Percentiles rank a stretch among this genome's conserved stretches.
phyloP scores from a whole-genome alignment of 2,329 filamentous ascomycete genomes.

The Shiraia bambusicola region DNA sequence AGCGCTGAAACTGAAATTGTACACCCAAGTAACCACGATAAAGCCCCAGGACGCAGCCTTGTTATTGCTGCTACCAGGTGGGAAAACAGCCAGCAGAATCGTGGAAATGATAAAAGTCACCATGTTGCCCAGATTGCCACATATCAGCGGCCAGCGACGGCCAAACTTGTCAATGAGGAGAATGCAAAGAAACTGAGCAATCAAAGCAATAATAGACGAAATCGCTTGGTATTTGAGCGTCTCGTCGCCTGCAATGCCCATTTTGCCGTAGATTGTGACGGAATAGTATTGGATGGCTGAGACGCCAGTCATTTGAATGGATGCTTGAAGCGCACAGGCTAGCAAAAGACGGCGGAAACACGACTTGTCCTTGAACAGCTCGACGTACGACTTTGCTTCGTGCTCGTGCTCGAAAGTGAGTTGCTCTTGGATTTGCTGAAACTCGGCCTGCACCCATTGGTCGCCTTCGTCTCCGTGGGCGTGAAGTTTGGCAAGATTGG shows the following conservation, averaged over 20 bases:
- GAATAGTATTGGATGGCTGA: conserved; percentile 71
- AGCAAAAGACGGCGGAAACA: conserved; percentile 73
- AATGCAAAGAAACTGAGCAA: conserved; percentile 70
- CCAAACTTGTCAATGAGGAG: conserved; percentile 69
- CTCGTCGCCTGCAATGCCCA: conserved; percentile 65
- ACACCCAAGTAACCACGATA: conserved; percentile 75
- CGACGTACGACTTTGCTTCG: conserved; percentile 68
- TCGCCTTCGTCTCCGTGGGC: conserved; percentile 66
- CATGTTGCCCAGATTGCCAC: conserved; percentile 70
- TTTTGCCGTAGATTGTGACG: conserved; percentile 65
- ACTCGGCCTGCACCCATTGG: conserved; percentile 71
- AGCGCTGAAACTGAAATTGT: conserved; percentile 74
- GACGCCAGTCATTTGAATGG: conserved; percentile 72
- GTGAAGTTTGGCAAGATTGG: conserved; percentile 69
- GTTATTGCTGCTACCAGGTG: conserved; percentile 57
- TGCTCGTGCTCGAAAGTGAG: conserved; percentile 68
- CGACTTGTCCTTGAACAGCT: conserved; percentile 66
- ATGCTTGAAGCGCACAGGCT: conserved; percentile 68
- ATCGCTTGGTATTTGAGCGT: conserved; percentile 76
- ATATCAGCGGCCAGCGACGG: conserved; percentile 70
- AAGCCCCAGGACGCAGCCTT: conserved; percentile 68
- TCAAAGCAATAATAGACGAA: conserved; percentile 67
- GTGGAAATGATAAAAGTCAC: conserved; percentile 71
- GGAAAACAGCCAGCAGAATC: conserved; percentile 60
- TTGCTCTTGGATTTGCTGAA: conserved; percentile 66